These are phyloP conservation scores for Termitomyces sp. DNA, from an alignment of 768 basidiomycete genomes.

Conservation along the genomic window DNA sequence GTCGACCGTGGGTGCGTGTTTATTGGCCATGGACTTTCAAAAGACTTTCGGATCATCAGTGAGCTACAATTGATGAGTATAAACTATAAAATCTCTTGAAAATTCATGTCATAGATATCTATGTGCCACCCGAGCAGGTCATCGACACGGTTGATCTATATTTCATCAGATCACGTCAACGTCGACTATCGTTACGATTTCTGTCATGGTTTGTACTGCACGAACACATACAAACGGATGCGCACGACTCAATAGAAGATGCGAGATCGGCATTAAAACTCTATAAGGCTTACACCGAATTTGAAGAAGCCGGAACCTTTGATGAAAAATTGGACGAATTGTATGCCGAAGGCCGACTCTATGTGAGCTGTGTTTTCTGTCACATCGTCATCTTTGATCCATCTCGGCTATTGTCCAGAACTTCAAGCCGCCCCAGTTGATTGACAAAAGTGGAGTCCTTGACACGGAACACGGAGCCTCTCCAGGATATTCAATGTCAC, in stretches of 20 bases:
- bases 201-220: slow-evolving; percentile 92
- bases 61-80: slow-evolving; percentile 25
- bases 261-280: slow-evolving; percentile 82
- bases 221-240: slow-evolving; percentile 89
- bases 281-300: slow-evolving; percentile 76
- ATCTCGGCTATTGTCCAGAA: slow-evolving; percentile 14
- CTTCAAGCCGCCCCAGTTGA: slow-evolving; percentile 18
- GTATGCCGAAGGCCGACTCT: slow-evolving; percentile 74
- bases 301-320: slow-evolving; percentile 74
- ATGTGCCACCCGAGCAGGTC: slow-evolving; percentile 92
- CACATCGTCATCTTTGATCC: background rate
- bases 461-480: slow-evolving; percentile 8
- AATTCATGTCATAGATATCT: slow-evolving; percentile 63
- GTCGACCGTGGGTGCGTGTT: slow-evolving; percentile 96
- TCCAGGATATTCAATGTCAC: slow-evolving; percentile 6
- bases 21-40: slow-evolving; percentile 94
- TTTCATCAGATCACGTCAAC: slow-evolving; percentile 75
- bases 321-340: slow-evolving; percentile 86
- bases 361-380: slow-evolving; percentile 40
- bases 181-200: slow-evolving; percentile 89
- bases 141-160: slow-evolving; percentile 98
- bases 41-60: slow-evolving; percentile 99
- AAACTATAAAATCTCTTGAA: slow-evolving; percentile 2
- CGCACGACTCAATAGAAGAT: slow-evolving; percentile 99
- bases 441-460: background rate